Conservation (phyloP, 331 rosid species). For the Stylosanthes scabra region DNA sequence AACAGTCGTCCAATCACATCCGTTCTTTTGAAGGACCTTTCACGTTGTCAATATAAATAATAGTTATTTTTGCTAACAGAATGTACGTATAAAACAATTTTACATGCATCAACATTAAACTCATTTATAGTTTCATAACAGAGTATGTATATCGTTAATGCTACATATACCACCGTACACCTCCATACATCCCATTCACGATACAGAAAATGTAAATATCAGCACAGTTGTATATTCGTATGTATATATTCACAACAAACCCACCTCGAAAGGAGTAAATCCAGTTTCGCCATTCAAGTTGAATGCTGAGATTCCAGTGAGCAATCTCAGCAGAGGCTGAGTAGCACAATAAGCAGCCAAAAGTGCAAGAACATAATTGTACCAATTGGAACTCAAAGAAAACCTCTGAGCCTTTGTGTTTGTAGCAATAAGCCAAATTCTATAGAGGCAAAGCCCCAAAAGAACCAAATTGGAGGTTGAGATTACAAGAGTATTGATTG, state of each 20-base stretch:
- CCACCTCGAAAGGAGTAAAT: slow-evolving; percentile 86
- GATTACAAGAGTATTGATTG: slow-evolving; percentile 70
- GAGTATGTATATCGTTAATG: not conserved
- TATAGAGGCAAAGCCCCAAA: slow-evolving; percentile 60
- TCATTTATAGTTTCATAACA: no score
- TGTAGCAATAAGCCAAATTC: slow-evolving; percentile 62
- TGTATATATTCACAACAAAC: not conserved
- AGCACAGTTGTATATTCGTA: no score
- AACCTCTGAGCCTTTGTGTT: slow-evolving; percentile 63
- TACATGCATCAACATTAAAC: no score
- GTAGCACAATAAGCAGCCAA: slow-evolving; percentile 67
- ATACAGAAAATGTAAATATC: no score
- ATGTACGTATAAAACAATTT: no score
- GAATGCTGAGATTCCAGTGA: slow-evolving; percentile 58
- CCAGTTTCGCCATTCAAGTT: slow-evolving; percentile 52
- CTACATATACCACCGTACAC: no score
- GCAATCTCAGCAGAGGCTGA: slow-evolving; percentile 66
- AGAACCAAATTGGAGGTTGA: slow-evolving; percentile 76
- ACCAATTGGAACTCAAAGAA: slow-evolving; percentile 65
- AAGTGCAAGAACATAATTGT: slow-evolving; percentile 62
- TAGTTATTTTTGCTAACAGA: no score
- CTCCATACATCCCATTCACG: no score
- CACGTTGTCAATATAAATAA: no score
- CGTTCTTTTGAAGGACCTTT: no score
- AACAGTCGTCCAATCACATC: no score